Evolutionary conservation across 805 yeast species (phyloP).

Genomic region (Limtongia smithiae): DNA sequence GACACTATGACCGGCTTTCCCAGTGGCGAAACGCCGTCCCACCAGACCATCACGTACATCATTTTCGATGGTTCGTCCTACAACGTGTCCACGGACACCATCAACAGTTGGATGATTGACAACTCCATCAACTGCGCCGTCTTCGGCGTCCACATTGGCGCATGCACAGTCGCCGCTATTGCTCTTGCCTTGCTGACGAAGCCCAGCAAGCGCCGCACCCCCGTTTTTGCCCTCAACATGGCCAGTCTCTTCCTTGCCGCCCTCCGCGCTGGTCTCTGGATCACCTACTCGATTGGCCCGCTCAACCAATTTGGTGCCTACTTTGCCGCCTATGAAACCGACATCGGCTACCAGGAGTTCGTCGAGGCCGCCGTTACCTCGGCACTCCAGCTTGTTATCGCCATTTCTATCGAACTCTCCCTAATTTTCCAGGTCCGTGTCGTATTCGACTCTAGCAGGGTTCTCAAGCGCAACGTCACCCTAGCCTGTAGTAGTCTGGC

Average conservation of each 20-base stretch:
- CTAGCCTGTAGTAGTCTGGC: conserved; percentile 49
- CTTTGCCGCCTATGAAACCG: conserved; percentile 47
- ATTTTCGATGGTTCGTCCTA: conserved; percentile 3
- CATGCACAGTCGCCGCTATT: conserved; percentile 24
- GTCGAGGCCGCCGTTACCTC: conserved; percentile 59
- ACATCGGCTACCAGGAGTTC: conserved; percentile 41
- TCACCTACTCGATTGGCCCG: conserved; percentile 53
- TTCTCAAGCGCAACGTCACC: conserved; percentile 47
- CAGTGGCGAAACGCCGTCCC: conserved; percentile 9
- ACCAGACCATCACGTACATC: conserved; percentile 18
- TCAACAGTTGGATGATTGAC: conserved; percentile 16
- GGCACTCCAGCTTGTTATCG: conserved; percentile 56
- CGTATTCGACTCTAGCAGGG: conserved; percentile 47
- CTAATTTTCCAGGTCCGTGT: conserved; percentile 68
- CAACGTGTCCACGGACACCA: conserved; percentile 2
- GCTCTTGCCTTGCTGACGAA: conserved; percentile 43
- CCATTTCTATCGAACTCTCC: conserved; percentile 59
- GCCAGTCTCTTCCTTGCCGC: conserved; percentile 53
- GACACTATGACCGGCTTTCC: too few relatives aligned
- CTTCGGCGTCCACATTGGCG: conserved; percentile 28
- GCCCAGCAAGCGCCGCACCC: conserved; percentile 49
- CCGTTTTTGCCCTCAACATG: conserved; percentile 72
- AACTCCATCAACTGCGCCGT: conserved; percentile 11
- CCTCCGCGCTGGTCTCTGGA: conserved; percentile 58
- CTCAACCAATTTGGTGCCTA: conserved; percentile 47